Evolutionary conservation across 1,139 yeast genomes (phyloP), one percentile per base, ranked within the genome.

Genomic region (Geotrichum macrosporum): DNA sequence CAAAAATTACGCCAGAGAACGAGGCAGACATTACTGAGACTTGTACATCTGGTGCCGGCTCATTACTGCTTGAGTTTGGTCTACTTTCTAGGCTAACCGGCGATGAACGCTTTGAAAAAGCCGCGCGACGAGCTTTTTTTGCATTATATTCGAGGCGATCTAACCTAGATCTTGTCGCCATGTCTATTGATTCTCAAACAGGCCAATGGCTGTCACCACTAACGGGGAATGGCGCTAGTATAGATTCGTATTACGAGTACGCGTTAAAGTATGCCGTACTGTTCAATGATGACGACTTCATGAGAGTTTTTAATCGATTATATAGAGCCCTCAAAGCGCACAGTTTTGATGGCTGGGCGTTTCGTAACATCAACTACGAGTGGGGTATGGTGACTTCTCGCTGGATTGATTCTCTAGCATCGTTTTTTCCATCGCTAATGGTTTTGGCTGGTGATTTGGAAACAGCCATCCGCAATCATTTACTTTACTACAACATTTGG

Each of bases 171-270:
- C 68, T 89, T 22, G 62, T 89, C 8, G 94, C 96, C 1, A 84
- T 84, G 86, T 74, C 92, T 0, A 68, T 88, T 8, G 81, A 83
- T 54, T 84, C 89, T 0, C 56, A 69, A 1, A 66, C 75, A 0
- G 77, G 77, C 29, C 60, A 64, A 32, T 81, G 88, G 80, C 67
- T 71, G 34, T 82, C 82, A 49, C 64, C 75, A 0, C 13, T 21
- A 16, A 76, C 92, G 0, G 96, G 96, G 0, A 74, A 84, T 5
- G 97, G 97, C 0, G 96, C 97, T 0, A 84, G 94, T 2, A 77
- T 86, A n/a, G 97, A 89, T 65, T 87, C 96, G 0, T 86, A 85
- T 58, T 89, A 84, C 62, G 97, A 89, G 60, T 86, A 88, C 62
- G 84, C 95, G 0, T 72, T 86, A 32, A 89, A 89, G 59, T 79